These are phyloP conservation scores for Lizanozyma gosingica DNA, from an alignment of 1,139 yeast species.

Conservation along the genomic window DNA sequence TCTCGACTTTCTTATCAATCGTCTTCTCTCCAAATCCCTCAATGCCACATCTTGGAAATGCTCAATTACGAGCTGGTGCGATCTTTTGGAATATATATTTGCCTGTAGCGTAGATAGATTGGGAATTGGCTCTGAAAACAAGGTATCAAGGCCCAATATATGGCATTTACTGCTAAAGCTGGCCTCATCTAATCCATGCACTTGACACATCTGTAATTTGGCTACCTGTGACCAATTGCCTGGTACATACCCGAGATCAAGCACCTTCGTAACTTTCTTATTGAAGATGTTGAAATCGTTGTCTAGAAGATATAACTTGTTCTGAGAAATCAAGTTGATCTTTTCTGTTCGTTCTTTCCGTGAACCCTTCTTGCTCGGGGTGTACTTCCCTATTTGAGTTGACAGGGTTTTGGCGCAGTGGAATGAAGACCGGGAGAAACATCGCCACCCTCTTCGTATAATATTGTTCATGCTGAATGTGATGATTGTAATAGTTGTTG, in stretches of 20 bases:
- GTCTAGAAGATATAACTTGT: conserved; percentile 22
- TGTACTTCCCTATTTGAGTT: conserved; percentile 3
- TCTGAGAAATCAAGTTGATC: conserved; percentile 16
- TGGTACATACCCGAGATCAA: conserved; percentile 75
- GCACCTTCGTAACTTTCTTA: conserved; percentile 17
- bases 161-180: conserved; percentile 50
- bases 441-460: not conserved
- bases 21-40: conserved; percentile 5
- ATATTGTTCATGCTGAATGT: not conserved
- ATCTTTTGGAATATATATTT: conserved; percentile 58
- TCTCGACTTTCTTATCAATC: conserved; percentile 2
- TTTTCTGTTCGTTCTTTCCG: conserved; percentile 19
- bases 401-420: not conserved
- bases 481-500: too few species aligned
- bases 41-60: conserved; percentile 42
- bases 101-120: conserved; percentile 85
- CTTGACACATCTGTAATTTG: conserved; percentile 17
- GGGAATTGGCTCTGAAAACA: conserved; percentile 67
- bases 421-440: not conserved
- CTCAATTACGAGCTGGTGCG: conserved; percentile 52
- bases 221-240: conserved; percentile 95
- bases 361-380: conserved; percentile 7
- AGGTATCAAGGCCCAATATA: conserved; percentile 77
- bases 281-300: conserved; percentile 20
- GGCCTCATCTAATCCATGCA: conserved; percentile 30